Percentiles rank a stretch among this genome's conserved stretches.
These are phyloP conservation scores for Trichoderma breve DNA, from an alignment of 2,329 filamentous ascomycete genomes.

Conservation along the genomic window DNA sequence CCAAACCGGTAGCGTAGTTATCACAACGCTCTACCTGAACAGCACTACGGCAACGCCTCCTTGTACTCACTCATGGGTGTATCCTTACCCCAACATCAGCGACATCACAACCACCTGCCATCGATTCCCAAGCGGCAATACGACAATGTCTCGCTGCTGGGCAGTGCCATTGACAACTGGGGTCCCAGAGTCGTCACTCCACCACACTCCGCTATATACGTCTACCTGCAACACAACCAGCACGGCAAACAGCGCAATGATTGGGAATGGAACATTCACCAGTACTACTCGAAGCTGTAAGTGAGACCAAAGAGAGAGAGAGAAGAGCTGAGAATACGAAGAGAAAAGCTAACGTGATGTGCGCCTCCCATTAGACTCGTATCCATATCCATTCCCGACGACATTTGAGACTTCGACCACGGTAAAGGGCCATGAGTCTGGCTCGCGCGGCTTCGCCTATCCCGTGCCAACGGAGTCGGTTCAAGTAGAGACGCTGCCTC, in stretches of 20 bases:
- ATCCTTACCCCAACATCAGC: constrained; percentile 17
- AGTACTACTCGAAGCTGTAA: constrained; percentile 13
- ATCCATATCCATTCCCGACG: constrained; percentile 19
- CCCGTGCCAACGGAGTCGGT: constrained; percentile 25
- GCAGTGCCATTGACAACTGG: constrained; percentile 7
- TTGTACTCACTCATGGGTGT: constrained; percentile 19
- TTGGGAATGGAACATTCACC: neutral
- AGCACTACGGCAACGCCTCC: constrained; percentile 17
- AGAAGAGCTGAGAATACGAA: neutral
- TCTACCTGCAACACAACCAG: constrained; percentile 29
- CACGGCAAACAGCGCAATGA: constrained; percentile 12
- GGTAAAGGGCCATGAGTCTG: constrained; percentile 14
- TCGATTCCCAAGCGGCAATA: constrained; percentile 3
- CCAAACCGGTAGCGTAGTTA: neutral
- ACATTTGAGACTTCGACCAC: constrained; percentile 25
- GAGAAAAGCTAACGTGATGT: neutral
- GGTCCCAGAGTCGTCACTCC: neutral
- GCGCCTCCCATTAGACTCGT: neutral
- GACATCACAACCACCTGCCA: constrained; percentile 11
- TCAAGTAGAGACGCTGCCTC: constrained; percentile 26
- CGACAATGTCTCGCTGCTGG: constrained; percentile 10
- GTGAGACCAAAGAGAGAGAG: neutral
- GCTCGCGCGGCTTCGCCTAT: constrained; percentile 8
- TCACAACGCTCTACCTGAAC: constrained; percentile 14
- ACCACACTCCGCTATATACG: constrained; percentile 1